Percentiles rank a stretch among this genome's conserved stretches.
Conservation (phyloP, 257 asterid species). For the Petunia axillaris region DNA sequence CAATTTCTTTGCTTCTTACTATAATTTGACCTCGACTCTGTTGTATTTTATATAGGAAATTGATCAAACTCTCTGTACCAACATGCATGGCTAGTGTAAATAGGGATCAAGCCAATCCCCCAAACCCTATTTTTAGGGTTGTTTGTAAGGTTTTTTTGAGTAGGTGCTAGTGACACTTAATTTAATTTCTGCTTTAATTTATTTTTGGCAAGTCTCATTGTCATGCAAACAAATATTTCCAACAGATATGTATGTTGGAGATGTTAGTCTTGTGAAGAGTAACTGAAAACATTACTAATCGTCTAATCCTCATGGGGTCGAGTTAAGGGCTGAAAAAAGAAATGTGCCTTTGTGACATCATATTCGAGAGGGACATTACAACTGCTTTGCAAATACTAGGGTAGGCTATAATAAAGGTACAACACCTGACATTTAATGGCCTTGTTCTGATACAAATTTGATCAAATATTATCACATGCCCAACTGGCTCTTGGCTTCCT, state of each 20-base stretch:
- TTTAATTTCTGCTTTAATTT: not conserved
- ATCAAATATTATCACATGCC: not conserved
- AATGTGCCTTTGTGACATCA: not conserved
- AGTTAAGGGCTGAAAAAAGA: too few relatives aligned
- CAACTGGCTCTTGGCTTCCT: conserved; percentile 26
- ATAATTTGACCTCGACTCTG: not conserved
- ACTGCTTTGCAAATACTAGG: not conserved
- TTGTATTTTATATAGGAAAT: not conserved
- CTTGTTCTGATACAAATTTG: not conserved
- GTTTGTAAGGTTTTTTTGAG: too few relatives aligned
- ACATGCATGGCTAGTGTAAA: not conserved
- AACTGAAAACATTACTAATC: not conserved
- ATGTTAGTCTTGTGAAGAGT: not conserved
- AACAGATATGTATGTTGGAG: not conserved
- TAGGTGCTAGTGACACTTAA: too few relatives aligned
- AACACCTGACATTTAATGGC: not conserved
- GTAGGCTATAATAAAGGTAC: conserved; percentile 6
- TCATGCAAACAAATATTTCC: not conserved
- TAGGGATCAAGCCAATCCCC: not conserved
- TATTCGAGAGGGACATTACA: conserved; percentile 7
- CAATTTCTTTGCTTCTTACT: not conserved
- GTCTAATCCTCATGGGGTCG: too few relatives aligned
- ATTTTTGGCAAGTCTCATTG: not conserved
- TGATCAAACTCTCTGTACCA: not conserved
- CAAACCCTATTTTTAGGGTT: not conserved